phyloP scores from a whole-genome alignment of 768 basidiomycete species.

The Tricholoma bakamatsutake region DNA sequence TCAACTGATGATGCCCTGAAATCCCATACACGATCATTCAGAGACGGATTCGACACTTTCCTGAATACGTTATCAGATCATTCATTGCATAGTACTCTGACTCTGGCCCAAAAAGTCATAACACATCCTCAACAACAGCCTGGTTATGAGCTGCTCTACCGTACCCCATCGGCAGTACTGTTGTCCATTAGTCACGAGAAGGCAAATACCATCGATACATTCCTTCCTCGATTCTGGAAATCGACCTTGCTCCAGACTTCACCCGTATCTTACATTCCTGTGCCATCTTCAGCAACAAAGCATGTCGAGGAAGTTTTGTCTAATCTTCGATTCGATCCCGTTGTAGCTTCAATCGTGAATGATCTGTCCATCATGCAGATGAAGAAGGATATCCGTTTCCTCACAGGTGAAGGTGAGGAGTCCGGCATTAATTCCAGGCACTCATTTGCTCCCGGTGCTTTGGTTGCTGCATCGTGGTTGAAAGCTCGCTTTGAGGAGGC shows the following conservation, averaged over 20 bases:
- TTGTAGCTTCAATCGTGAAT: constrained; percentile 60
- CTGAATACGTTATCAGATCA: constrained; percentile 21
- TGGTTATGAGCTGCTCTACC: constrained; percentile 36
- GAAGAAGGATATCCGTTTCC: constrained; percentile 65
- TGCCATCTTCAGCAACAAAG: constrained; percentile 48
- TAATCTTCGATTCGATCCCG: constrained; percentile 60
- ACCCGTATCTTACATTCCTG: constrained; percentile 47
- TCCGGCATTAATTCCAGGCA: constrained; percentile 78
- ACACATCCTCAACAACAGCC: not conserved
- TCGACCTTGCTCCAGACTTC: constrained; percentile 51
- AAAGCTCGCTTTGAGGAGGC: constrained; percentile 65
- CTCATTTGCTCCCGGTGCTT: constrained; percentile 67
- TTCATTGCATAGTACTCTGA: not conserved
- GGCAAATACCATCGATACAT: constrained; percentile 45
- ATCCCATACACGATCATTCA: constrained; percentile 21
- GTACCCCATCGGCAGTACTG: constrained; percentile 39
- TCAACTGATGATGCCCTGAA: constrained; percentile 42
- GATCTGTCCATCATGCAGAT: constrained; percentile 65
- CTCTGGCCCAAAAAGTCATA: constrained; percentile 15
- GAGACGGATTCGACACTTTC: constrained; percentile 30
- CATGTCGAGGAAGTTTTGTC: constrained; percentile 54
- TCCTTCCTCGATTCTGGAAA: constrained; percentile 73
- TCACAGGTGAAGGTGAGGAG: constrained; percentile 77
- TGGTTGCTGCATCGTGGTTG: constrained; percentile 68
- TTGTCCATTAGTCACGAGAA: constrained; percentile 39